These are phyloP conservation scores for Phytopythium kandeliae DNA, from an alignment of 352 stramenopile species.

Conservation along the genomic window DNA sequence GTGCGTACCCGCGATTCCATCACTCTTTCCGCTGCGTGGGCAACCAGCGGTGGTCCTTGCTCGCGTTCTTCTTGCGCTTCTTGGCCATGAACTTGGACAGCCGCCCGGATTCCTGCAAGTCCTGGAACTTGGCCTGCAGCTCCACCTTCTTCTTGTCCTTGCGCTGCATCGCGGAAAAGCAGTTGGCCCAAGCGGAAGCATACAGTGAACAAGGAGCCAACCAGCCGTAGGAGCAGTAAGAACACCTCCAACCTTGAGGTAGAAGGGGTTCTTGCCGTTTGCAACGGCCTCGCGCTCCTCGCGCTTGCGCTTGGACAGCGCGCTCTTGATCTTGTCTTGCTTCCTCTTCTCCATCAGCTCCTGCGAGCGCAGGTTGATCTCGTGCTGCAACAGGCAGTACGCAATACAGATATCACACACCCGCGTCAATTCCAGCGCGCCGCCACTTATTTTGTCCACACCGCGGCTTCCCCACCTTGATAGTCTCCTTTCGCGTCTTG, in stretches of 20 bases:
- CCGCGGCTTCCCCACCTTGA: slow-evolving; percentile 74
- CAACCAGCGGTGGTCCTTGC: slow-evolving; percentile 90
- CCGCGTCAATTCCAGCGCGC: background rate
- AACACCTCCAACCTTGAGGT: slow-evolving; percentile 62
- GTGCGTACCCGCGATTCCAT: background rate
- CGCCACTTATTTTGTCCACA: background rate
- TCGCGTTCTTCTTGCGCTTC: slow-evolving; percentile 92
- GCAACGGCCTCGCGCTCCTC: slow-evolving; percentile 87
- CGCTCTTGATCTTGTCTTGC: slow-evolving; percentile 61
- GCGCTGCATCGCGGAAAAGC: slow-evolving; percentile 27
- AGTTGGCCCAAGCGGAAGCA: background rate
- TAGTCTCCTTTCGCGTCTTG: slow-evolving; percentile 58
- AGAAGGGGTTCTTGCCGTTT: slow-evolving; percentile 88
- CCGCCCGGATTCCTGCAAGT: slow-evolving; percentile 82
- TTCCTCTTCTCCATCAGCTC: slow-evolving; percentile 73
- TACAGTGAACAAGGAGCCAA: background rate
- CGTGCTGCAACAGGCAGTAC: slow-evolving; percentile 22
- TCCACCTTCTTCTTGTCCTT: slow-evolving; percentile 91
- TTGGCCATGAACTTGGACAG: slow-evolving; percentile 92
- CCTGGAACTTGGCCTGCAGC: slow-evolving; percentile 89
- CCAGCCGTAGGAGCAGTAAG: no score
- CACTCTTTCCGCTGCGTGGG: slow-evolving; percentile 70
- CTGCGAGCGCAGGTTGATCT: slow-evolving; percentile 65
- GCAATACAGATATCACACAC: background rate
- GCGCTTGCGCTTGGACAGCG: slow-evolving; percentile 73